Percentiles rank a stretch among this genome's conserved stretches.
These are phyloP conservation scores for Phlebopus sp. DNA, from an alignment of 1,284 basidiomycete species.

Conservation along the genomic window DNA sequence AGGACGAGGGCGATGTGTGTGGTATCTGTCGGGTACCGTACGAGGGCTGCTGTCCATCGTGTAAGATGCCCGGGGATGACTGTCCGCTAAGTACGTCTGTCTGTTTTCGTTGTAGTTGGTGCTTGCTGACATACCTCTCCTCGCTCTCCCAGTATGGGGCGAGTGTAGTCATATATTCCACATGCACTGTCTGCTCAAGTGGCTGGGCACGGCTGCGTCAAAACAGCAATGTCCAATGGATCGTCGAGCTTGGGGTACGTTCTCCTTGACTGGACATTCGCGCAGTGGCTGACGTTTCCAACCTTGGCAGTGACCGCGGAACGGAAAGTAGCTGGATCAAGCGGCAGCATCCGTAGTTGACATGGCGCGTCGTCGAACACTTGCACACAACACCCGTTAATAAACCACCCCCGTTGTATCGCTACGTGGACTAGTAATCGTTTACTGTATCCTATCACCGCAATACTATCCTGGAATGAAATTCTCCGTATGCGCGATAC, in stretches of 20 bases:
- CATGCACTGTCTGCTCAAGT: constrained; percentile 94
- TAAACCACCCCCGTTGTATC: constrained; percentile 3
- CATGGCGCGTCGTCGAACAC: background rate
- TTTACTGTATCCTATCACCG: constrained; percentile 1
- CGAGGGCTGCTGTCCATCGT: constrained; percentile 90
- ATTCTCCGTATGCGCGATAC: background rate
- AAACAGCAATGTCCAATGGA: constrained; percentile 96
- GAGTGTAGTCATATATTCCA: constrained; percentile 94
- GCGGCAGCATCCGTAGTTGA: background rate
- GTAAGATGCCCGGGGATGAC: constrained; percentile 94
- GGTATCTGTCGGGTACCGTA: constrained; percentile 91
- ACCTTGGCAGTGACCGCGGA: constrained; percentile 26
- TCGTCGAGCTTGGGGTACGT: constrained; percentile 85
- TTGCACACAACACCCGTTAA: too few species aligned
- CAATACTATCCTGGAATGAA: background rate
- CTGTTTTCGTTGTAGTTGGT: background rate
- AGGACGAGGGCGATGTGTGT: constrained; percentile 85
- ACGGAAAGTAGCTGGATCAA: constrained; percentile 17
- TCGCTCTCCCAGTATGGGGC: constrained; percentile 74
- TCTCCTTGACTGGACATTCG: background rate
- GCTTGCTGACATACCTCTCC: background rate
- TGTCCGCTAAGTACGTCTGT: constrained; percentile 77
- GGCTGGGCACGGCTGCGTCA: constrained; percentile 83
- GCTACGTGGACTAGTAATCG: background rate
- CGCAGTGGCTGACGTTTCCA: background rate